phyloP scores from a whole-genome alignment of 2,329 filamentous ascomycete genomes.

The Aspergillaceae sp. region DNA sequence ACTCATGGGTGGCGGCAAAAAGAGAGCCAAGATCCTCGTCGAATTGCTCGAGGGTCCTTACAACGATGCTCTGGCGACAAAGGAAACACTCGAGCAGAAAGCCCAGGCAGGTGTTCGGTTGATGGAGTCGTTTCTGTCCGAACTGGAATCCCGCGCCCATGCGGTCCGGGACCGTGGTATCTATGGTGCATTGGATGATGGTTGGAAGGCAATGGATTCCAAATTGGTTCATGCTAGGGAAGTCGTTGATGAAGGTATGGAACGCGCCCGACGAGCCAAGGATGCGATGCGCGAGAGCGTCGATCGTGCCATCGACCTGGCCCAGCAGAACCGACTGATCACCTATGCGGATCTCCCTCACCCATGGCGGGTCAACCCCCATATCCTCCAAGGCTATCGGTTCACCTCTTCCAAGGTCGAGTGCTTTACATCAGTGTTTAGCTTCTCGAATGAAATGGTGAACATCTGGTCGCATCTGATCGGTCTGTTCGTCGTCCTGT shows the following conservation, averaged over 20 bases:
- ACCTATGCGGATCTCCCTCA: constrained; percentile 81
- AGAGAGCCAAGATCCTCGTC: constrained; percentile 78
- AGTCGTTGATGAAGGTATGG: constrained; percentile 72
- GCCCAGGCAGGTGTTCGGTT: constrained; percentile 77
- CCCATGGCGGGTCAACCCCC: constrained; percentile 90
- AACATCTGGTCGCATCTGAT: constrained; percentile 97
- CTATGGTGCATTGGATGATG: constrained; percentile 68
- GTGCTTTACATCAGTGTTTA: constrained; percentile 75
- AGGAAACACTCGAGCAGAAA: constrained; percentile 85
- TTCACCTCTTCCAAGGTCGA: constrained; percentile 88
- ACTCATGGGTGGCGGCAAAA: constrained; percentile 75
- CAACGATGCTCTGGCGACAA: constrained; percentile 72
- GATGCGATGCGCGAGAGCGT: constrained; percentile 77
- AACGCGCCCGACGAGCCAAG: constrained; percentile 72
- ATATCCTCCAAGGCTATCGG: constrained; percentile 85
- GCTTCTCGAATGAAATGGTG: constrained; percentile 82
- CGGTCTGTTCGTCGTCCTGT: constrained; percentile 76
- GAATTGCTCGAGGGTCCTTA: constrained; percentile 85
- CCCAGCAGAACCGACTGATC: constrained; percentile 73
- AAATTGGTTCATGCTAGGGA: constrained; percentile 64
- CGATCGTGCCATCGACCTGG: constrained; percentile 64
- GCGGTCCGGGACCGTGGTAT: constrained; percentile 71
- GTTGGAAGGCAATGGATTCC: constrained; percentile 71
- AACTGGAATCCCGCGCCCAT: constrained; percentile 74
- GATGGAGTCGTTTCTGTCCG: constrained; percentile 74